Conservation (phyloP, 331 rosid genomes). For the Malus hybrid region DNA sequence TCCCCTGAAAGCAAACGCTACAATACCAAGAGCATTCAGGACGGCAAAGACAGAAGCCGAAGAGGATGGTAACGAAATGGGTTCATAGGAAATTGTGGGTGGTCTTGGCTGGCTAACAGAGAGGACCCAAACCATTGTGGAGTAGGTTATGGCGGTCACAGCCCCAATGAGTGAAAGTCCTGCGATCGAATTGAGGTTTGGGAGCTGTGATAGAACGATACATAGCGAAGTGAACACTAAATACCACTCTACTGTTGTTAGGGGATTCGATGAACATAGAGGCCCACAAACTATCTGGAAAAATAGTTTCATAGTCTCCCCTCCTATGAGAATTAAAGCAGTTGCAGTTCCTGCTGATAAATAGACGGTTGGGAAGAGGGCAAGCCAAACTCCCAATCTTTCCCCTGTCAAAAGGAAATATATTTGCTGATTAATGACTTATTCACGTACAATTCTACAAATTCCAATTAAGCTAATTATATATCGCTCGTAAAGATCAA, state of each 20-base stretch:
- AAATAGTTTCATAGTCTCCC: conserved; percentile 96
- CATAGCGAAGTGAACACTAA: conserved; percentile 88
- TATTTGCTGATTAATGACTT: not conserved
- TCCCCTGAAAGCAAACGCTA: conserved; percentile 96
- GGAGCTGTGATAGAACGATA: conserved; percentile 92
- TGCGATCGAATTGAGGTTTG: conserved; percentile 97
- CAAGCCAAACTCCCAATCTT: conserved; percentile 95
- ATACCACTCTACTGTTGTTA: conserved; percentile 95
- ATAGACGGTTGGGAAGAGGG: conserved; percentile 89
- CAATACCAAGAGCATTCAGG: conserved; percentile 86
- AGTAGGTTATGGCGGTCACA: conserved; percentile 92
- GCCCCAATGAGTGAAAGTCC: conserved; percentile 94
- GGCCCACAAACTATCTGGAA: conserved; percentile 96
- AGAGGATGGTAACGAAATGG: conserved; percentile 45
- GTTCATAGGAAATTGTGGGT: conserved; percentile 66
- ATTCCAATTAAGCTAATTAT: not conserved
- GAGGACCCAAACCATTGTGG: conserved; percentile 96
- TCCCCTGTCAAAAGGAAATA: conserved; percentile 55
- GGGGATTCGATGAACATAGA: conserved; percentile 72
- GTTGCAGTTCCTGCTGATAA: conserved; percentile 99
- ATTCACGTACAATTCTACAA: not conserved
- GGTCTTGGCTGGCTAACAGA: conserved; percentile 91
- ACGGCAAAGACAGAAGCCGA: conserved; percentile 66
- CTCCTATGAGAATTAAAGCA: conserved; percentile 90
- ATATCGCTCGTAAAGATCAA: not conserved